Evolutionary conservation across 805 yeast species (phyloP), one percentile per base, ranked within the genome.

Genomic region (Helenozyma rhizophorensis): DNA sequence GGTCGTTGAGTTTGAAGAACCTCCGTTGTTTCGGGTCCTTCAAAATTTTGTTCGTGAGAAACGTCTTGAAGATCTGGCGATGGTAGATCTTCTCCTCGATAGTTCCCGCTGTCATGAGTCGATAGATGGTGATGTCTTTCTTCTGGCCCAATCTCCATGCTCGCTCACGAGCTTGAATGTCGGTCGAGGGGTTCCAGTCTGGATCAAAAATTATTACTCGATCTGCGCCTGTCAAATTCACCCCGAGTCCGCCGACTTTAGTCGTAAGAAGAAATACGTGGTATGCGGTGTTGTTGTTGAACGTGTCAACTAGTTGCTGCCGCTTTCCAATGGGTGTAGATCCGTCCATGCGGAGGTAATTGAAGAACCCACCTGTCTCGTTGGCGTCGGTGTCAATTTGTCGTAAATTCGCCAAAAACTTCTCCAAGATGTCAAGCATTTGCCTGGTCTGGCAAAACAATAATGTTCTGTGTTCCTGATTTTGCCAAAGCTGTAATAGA

Each of bases 111-210:
- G 88, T 84, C 85, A 93, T 87, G 26, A 93, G 65, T 37, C 98
- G 64, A 48, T 90, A 93, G 22, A 90, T 89, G 6, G 88, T 77
- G 7, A 90, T 97, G 47, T 89, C 96, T 37, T 80, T 78, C 53
- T 83, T 89, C 56, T 90, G 98, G 1, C 98, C 98, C 42, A 90
- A 68, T 43, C 98, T 69, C 97, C 97, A 93, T 0, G 97, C 97
- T 30, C 98, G 63, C 55, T 90, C 98, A 39, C 97, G 69, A 0
- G 98, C 98, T 58, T 90, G 98, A 39, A 89, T 72, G 62, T 90
- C 98, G 0, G 97, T 93, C 1, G 96, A 87, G 1, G 98, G 98
- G 51, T 90, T 90, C 98, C 98, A 90, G 58, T 93, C 97, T 0
- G 98, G 98, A 51, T 90, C 98, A 54, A 74, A 90, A 11, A 90